Conservation (phyloP, 768 basidiomycete genomes). For the Mycena haematopus region DNA sequence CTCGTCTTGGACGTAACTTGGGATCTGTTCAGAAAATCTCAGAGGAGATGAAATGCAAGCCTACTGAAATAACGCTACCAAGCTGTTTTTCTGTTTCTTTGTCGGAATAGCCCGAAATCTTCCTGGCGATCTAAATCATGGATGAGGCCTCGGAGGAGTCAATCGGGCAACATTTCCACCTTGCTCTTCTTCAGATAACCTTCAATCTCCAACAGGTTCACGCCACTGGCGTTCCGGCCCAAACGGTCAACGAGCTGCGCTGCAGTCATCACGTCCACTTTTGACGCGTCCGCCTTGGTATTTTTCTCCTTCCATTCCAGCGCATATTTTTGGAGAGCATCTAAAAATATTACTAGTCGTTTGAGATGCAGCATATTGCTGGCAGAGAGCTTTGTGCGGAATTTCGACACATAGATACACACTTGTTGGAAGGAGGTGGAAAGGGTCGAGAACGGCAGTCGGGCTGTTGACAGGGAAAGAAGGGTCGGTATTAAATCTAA, state of each 20-base stretch:
- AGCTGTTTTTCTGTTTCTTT: conserved; percentile 54
- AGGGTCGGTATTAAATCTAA: conserved; percentile 89
- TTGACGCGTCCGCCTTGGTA: conserved; percentile 24
- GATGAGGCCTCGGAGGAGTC: too few species aligned
- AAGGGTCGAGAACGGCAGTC: conserved; percentile 64
- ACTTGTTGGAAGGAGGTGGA: conserved; percentile 75
- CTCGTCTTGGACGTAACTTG: conserved; percentile 36
- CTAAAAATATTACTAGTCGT: conserved; percentile 76
- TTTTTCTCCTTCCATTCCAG: conserved; percentile 57
- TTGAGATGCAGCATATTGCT: conserved; percentile 80
- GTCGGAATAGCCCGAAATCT: conserved; percentile 87
- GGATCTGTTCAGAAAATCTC: conserved; percentile 24
- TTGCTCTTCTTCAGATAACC: conserved; percentile 84
- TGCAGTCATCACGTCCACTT: conserved; percentile 69
- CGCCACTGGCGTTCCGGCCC: conserved; percentile 71
- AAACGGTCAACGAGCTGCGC: conserved; percentile 67
- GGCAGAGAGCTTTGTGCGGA: conserved; percentile 77
- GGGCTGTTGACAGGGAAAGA: conserved; percentile 81
- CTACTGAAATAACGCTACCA: conserved; percentile 36
- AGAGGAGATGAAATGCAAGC: background rate
- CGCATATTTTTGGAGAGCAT: conserved; percentile 66
- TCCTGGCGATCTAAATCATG: conserved; percentile 62
- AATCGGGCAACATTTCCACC: conserved; percentile 43
- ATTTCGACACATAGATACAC: conserved; percentile 75
- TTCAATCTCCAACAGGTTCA: conserved; percentile 87